Evolutionary conservation across 2,329 filamentous ascomycete species (phyloP), one percentile per base, ranked within the genome.

Genomic region (Penicillium sp.): DNA sequence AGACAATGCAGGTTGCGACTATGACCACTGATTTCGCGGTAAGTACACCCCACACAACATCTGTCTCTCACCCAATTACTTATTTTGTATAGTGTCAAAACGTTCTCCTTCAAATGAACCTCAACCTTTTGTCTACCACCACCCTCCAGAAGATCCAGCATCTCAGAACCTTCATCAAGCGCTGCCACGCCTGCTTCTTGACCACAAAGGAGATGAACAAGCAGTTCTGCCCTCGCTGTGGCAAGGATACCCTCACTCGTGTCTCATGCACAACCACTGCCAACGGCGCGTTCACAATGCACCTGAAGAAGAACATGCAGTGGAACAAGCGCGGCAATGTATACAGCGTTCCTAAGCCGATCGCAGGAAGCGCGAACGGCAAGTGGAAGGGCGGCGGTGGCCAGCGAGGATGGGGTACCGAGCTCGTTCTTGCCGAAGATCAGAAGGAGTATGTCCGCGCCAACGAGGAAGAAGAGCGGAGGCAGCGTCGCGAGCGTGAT

Each of bases 21-120:
- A 88, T 97, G 70, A 97, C 94, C 1, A 92, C 89, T 55, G 94
- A 99, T 79, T 97, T 90, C 76, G 93, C 94, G 54, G 96, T 99
- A 91, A 58, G 73, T 67, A 23, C 31, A 33, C 19, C 19, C 11
- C 16, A n/a, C 6, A 13, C 1, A 15, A 51, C 10, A 16, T 31
- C 11, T n/a, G 8, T 11, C 10, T n/a, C 21, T 34, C 29, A 13
- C 16, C 5, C 47, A 6, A 43, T 27, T 43, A 9, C 56, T 67
- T 43, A 68, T 57, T 5, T 33, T 34, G 3, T 15, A n/a, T 33
- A 75, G 73, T 75, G 72, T 53, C 93, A 97, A 78, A 97, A 97
- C 72, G 92, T 97, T 8, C 84, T 94, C 2, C 83, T 99, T 5
- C 91, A 95, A 66, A 95, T 97, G 80, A 96, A 97, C 77, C 84